Evolutionary conservation across 2,329 filamentous ascomycete species (phyloP).

Genomic region (Penicillium verrucosum): DNA sequence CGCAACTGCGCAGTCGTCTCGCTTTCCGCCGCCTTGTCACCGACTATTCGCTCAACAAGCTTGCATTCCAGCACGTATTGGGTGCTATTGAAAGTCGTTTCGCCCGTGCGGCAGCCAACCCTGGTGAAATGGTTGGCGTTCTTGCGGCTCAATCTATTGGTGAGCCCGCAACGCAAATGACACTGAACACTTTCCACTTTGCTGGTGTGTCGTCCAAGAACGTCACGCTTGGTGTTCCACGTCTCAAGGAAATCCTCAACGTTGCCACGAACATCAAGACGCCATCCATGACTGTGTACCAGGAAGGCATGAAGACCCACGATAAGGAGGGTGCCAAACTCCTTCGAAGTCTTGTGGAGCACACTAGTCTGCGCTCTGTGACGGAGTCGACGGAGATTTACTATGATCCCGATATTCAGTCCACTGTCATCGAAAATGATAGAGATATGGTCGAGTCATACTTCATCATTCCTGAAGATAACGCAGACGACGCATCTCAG

Average conservation of each 20-base stretch:
- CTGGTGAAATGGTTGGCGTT: slow-evolving; percentile 98
- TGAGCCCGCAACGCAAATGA: slow-evolving; percentile 99
- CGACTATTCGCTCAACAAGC: slow-evolving; percentile 78
- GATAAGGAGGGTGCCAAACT: slow-evolving; percentile 78
- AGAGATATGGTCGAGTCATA: slow-evolving; percentile 94
- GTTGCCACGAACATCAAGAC: slow-evolving; percentile 98
- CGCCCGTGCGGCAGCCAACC: slow-evolving; percentile 77
- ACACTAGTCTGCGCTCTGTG: slow-evolving; percentile 88
- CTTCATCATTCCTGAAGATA: slow-evolving; percentile 88
- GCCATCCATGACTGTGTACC: slow-evolving; percentile 90
- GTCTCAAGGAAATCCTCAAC: slow-evolving; percentile 99
- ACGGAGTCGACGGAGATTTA: slow-evolving; percentile 93
- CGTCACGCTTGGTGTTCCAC: slow-evolving; percentile 96
- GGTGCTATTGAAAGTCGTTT: slow-evolving; percentile 89
- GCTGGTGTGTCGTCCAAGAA: slow-evolving; percentile 99
- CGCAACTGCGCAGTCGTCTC: slow-evolving; percentile 79
- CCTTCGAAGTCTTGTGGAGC: slow-evolving; percentile 85
- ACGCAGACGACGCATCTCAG: slow-evolving; percentile 56
- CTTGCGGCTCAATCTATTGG: slow-evolving; percentile 97
- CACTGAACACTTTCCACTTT: slow-evolving; percentile 99
- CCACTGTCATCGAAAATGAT: slow-evolving; percentile 83
- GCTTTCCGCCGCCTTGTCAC: slow-evolving; percentile 91
- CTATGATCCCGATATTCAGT: slow-evolving; percentile 87
- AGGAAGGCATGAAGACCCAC: slow-evolving; percentile 59
- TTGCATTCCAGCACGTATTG: slow-evolving; percentile 88